Base-by-base conservation (phyloP, 176 grass and related monocot species). In the Dactylis glomerata region DNA sequence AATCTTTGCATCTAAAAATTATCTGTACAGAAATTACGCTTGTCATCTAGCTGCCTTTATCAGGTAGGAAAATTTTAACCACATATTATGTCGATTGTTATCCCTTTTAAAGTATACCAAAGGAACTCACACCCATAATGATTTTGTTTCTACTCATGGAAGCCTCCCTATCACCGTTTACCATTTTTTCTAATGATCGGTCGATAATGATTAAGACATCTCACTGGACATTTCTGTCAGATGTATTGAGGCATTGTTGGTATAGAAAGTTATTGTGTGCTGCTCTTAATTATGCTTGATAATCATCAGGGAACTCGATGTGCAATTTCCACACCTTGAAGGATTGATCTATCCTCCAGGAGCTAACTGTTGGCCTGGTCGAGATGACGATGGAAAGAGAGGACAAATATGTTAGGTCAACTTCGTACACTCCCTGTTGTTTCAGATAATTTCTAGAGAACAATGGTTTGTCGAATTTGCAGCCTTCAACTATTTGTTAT, bases 331-430 rank as follows among this genome's bases (percentile, higher is more conserved):
- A 47, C 15, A 20, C 20, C 36, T 23, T 85, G 49, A 27, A 72
- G 51, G 63, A 54, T 54, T 40, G 44, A 70, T 82, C 26, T 72
- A 54, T 33, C 31, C 24, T 54, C 30, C 54, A 44, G 63, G 42
- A 54, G 52, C 41, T 78, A 82, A 33, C 45, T 72, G 24, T 63
- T 62, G 1, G 40, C 20, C 2, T 82, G 8, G 26, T 45, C 44
- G 46, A 91, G 61, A 83, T 42, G 77, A 77, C 77, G 75, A 71
- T 84, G 58, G 76, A 36, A 69, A 73, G 19, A 81, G 85, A 81
- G 16, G 81, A 91, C 49, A 91, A 32, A 87, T 91, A 81, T 81
- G 85, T 87, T 64, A 87, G 89, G 85, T 91, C 32, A 71, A 77
- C 79, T 84, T 34, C 81, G 65, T 64, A 8, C 9, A 22, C 58